Conservation (phyloP, 2,329 filamentous ascomycete species). For the Penicillium sp. region DNA sequence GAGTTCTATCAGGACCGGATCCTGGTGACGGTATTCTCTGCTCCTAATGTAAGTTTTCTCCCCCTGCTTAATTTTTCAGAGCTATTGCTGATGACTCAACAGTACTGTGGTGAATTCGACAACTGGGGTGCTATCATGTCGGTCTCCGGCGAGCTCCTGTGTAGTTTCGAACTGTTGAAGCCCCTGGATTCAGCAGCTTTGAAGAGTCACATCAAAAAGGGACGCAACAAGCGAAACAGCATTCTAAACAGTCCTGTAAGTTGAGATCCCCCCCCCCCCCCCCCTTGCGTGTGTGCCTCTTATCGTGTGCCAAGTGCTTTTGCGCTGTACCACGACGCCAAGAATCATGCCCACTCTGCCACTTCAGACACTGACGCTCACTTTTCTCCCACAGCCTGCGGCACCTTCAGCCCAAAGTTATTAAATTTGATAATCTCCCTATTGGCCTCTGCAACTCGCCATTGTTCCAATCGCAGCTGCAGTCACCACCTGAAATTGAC, state of each 20-base stretch:
- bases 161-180: constrained; percentile 95
- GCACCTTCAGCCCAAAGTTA: constrained; percentile 46
- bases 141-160: constrained; percentile 86
- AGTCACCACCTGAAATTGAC: constrained; percentile 7
- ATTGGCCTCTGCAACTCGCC: constrained; percentile 10
- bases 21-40: constrained; percentile 94
- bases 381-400: constrained; percentile 35
- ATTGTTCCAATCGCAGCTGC: constrained; percentile 7
- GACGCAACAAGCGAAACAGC: constrained; percentile 86
- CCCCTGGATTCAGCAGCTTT: constrained; percentile 92
- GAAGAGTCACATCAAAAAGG: constrained; percentile 99
- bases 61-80: background rate
- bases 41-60: constrained; percentile 75
- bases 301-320: constrained; percentile 21
- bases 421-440: constrained; percentile 24
- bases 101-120: constrained; percentile 99
- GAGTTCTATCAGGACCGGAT: constrained; percentile 97
- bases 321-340: constrained; percentile 22
- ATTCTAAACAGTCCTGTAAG: constrained; percentile 95
- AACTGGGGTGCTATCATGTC: constrained; percentile 99
- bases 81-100: constrained; percentile 21
- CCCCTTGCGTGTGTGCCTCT: constrained; percentile 16
- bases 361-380: constrained; percentile 17
- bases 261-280: too few relatives aligned
- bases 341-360: constrained; percentile 6